These are phyloP conservation scores for Pseudogymnoascus pannorum DNA, from an alignment of 2,329 filamentous ascomycete genomes.

Conservation along the genomic window DNA sequence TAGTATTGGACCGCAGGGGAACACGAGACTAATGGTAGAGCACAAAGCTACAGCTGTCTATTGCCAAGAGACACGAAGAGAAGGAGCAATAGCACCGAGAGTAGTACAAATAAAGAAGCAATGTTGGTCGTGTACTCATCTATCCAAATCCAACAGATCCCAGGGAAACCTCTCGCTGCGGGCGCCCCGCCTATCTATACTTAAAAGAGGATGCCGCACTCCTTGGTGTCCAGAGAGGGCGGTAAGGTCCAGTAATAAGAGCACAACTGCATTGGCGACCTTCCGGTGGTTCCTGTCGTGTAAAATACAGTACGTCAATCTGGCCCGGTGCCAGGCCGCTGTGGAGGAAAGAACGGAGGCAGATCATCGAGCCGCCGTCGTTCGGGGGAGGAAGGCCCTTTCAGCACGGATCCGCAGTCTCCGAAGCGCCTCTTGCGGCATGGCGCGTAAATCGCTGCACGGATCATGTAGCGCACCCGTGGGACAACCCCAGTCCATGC, in stretches of 20 bases:
- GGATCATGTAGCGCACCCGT: neutral
- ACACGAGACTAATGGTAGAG: neutral
- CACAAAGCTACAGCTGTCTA: neutral
- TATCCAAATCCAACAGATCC: no score
- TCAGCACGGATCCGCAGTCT: slow-evolving; percentile 7
- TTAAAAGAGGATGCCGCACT: neutral
- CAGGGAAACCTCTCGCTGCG: neutral
- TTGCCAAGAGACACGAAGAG: neutral
- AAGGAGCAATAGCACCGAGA: neutral
- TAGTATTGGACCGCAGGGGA: neutral
- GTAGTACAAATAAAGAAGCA: neutral
- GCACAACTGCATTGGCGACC: neutral
- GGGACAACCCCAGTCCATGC: neutral
- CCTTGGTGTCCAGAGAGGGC: neutral
- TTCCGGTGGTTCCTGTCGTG: neutral
- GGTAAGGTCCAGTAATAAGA: neutral
- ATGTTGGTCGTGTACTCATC: neutral
- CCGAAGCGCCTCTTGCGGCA: slow-evolving; percentile 6
- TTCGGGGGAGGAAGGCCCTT: neutral
- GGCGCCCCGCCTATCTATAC: neutral
- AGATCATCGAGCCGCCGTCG: neutral
- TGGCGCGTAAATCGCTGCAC: neutral
- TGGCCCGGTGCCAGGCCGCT: neutral
- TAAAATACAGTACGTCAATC: neutral
- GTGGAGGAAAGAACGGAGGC: slow-evolving; percentile 3